Evolutionary conservation across 2,329 filamentous ascomycete species (phyloP).

Genomic region (Colletotrichum spinosum): DNA sequence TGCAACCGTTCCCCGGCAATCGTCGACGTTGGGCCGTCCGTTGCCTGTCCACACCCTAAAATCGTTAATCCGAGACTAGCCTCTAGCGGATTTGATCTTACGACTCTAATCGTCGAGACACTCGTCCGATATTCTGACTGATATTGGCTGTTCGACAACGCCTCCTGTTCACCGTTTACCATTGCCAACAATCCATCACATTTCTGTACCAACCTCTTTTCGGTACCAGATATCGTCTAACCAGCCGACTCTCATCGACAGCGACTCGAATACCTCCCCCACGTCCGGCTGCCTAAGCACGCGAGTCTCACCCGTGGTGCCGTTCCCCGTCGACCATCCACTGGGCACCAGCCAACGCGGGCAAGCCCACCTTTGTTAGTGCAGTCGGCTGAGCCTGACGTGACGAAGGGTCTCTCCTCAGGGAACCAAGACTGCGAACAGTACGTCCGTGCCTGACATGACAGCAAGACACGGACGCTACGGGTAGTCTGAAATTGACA

Average conservation of each 20-base stretch:
- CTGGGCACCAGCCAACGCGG: constrained; percentile 25
- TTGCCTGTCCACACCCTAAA: constrained; percentile 8
- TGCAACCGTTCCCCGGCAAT: constrained; percentile 33
- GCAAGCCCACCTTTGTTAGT: constrained; percentile 1
- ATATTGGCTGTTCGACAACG: not conserved
- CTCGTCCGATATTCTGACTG: not conserved
- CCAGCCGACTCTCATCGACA: not conserved
- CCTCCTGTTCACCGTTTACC: not conserved
- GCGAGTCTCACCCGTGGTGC: constrained; percentile 31
- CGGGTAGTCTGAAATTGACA: constrained; percentile 32
- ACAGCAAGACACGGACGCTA: constrained; percentile 37
- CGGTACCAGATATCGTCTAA: not conserved
- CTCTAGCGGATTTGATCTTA: constrained; percentile 2
- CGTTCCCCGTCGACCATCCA: constrained; percentile 13
- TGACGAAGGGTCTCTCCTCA: constrained; percentile 23
- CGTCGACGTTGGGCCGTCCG: constrained; percentile 31
- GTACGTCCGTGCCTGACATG: constrained; percentile 38
- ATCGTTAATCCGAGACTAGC: constrained; percentile 13
- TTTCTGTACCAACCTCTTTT: constrained; percentile 5
- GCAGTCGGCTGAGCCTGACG: constrained; percentile 7
- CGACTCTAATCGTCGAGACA: not conserved
- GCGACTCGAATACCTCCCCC: constrained; percentile 6
- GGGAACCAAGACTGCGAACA: constrained; percentile 24
- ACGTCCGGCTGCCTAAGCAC: constrained; percentile 29
- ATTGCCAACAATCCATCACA: constrained; percentile 12